Base-by-base conservation (phyloP, 495 filamentous ascomycete species). In the Penicillium nucicola region DNA sequence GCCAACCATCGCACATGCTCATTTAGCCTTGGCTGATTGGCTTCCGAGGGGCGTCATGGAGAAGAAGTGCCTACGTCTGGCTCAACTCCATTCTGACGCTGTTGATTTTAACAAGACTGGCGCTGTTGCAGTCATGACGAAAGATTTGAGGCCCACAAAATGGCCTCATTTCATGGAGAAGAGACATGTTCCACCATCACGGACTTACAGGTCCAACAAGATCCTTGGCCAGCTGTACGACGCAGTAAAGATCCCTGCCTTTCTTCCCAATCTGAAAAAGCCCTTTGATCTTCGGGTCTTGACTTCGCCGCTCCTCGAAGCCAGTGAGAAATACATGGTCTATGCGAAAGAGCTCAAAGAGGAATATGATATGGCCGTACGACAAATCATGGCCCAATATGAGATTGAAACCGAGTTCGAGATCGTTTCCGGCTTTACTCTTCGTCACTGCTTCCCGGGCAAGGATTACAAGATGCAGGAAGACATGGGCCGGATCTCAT, bases 141-240 rank as follows among this genome's bases (percentile, higher is more conserved):
- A 75, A 30, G 69, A 75, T 2, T 71, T 95, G 1, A 70, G 78
- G 9, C 82, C 86, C 0, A 67, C 48, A 2, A 67, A 63, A 40
- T 96, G 83, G 76, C 93, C 93, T 0, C 93, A 98, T 60, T 98
- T 95, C 57, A 95, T 96, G 87, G 88, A 95, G 52, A 92, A 87
- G 57, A 72, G 70, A 9, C 25, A 28, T 9, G 11, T 41, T 73
- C 49, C 72, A 2, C 66, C 77, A 17, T 71, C 79, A 1, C 69
- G 69, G 36, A 74, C 74, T 0, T 93, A 95, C 53, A 68, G 65
- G 2, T 97, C 95, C 0, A 60, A 48, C 0, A 89, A 80, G 39
- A 80, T 95, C 13, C 78, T 99, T 1, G 93, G 93, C 1, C 77
- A 86, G 45, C 79, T 99, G 2, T 99, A 92, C 45, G 89, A 97